These are phyloP conservation scores for Neofusicoccum laricinum DNA, from an alignment of 2,329 filamentous ascomycete genomes.

Conservation along the genomic window DNA sequence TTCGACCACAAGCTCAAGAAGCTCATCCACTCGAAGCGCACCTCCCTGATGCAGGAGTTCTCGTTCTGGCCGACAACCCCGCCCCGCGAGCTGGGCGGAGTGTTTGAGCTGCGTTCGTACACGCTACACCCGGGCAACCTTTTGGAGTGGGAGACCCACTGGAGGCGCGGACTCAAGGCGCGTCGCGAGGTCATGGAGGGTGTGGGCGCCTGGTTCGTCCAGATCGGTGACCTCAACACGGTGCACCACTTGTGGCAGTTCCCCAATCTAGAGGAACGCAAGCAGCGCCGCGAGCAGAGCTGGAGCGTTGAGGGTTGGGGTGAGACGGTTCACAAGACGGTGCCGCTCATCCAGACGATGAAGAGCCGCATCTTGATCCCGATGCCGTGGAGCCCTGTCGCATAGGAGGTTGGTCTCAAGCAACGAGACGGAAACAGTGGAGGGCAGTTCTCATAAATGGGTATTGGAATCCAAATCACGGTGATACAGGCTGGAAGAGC, in stretches of 20 bases:
- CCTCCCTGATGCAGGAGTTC: conserved; percentile 98
- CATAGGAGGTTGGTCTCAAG: background rate
- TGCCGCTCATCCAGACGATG: conserved; percentile 95
- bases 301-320: conserved; percentile 96
- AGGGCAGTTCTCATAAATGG: background rate
- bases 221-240: conserved; percentile 95
- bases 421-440: background rate
- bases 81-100: conserved; percentile 81
- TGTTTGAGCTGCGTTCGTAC: conserved; percentile 96
- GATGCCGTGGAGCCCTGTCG: conserved; percentile 87
- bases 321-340: conserved; percentile 96
- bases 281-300: conserved; percentile 85
- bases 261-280: conserved; percentile 91
- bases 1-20: conserved; percentile 83
- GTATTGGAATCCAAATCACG: background rate
- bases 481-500: background rate
- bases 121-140: conserved; percentile 93
- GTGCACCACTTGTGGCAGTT: conserved; percentile 99
- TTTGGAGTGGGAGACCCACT: conserved; percentile 98
- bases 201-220: conserved; percentile 96
- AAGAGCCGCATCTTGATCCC: conserved; percentile 90
- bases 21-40: conserved; percentile 80
- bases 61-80: conserved; percentile 98
- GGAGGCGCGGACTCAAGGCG: conserved; percentile 87
- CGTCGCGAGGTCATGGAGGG: conserved; percentile 97